These are phyloP conservation scores for Alternaria postmessia DNA, from an alignment of 2,329 filamentous ascomycete species.

Conservation along the genomic window DNA sequence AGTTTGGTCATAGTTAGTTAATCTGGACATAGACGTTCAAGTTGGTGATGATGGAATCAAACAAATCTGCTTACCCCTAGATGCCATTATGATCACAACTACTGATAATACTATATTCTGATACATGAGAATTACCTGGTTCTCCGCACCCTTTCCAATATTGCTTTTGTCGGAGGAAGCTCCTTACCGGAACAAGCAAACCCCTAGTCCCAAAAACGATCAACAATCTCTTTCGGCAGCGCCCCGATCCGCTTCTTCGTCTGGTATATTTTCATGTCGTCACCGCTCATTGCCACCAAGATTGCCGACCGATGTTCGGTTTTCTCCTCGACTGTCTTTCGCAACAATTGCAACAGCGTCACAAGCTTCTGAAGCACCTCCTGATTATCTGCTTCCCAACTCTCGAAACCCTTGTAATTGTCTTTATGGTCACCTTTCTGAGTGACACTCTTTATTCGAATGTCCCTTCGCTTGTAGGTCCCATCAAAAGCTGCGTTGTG, in stretches of 20 bases:
- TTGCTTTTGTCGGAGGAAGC: too few species aligned
- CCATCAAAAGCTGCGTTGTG: not conserved
- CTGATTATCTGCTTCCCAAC: not conserved
- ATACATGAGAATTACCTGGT: too few species aligned
- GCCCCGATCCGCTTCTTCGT: not conserved
- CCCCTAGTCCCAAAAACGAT: not conserved
- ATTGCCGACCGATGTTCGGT: not conserved
- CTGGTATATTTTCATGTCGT: not conserved
- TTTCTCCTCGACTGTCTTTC: not conserved
- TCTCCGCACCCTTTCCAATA: accelerated
- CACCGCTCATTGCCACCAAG: not conserved
- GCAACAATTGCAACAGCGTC: not conserved
- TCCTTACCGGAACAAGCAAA: not conserved
- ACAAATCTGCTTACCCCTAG: too few species aligned
- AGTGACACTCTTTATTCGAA: not conserved
- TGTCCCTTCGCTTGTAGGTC: not conserved
- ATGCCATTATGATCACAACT: too few species aligned
- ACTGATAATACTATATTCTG: too few species aligned
- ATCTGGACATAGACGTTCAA: too few species aligned
- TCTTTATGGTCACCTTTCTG: not conserved
- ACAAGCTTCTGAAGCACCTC: not conserved
- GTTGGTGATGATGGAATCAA: too few species aligned
- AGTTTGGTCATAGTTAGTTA: too few species aligned
- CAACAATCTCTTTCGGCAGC: not conserved
- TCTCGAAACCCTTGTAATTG: not conserved